phyloP scores from a whole-genome alignment of 352 stramenopile genomes.

The Globisporangium splendens region DNA sequence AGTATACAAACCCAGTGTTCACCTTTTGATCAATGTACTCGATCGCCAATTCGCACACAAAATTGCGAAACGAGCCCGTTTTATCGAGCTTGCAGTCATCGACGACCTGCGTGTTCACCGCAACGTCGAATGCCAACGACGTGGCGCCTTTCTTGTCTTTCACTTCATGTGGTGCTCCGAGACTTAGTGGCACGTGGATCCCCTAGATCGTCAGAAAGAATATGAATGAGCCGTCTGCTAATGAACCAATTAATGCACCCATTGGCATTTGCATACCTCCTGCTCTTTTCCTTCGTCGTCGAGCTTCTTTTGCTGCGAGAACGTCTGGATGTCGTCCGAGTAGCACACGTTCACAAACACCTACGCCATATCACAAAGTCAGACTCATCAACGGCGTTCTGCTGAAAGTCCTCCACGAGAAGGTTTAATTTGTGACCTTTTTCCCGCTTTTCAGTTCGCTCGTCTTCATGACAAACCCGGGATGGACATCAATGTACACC shows the following conservation, averaged over 20 bases:
- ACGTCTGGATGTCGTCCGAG: constrained; percentile 65
- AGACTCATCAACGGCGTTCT: not conserved
- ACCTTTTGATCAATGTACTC: constrained; percentile 85
- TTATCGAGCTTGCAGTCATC: constrained; percentile 61
- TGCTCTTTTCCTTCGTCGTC: constrained; percentile 72
- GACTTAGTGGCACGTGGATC: constrained; percentile 71
- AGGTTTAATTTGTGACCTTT: constrained; percentile 32
- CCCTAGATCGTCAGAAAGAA: constrained; percentile 25
- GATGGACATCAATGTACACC: constrained; percentile 73
- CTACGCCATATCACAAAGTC: constrained; percentile 14
- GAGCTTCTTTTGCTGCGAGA: constrained; percentile 77
- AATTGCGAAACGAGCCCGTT: constrained; percentile 71
- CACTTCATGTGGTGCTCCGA: constrained; percentile 69
- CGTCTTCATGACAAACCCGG: constrained; percentile 81
- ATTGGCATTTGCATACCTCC: constrained; percentile 26
- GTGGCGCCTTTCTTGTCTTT: constrained; percentile 62
- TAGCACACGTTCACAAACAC: constrained; percentile 80
- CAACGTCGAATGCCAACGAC: constrained; percentile 73
- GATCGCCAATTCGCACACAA: constrained; percentile 78
- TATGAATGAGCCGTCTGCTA: not conserved
- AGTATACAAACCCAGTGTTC: no score
- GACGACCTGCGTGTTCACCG: constrained; percentile 74
- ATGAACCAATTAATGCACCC: not conserved
- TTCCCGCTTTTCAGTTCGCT: constrained; percentile 53
- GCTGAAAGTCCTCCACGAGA: not conserved